These are phyloP conservation scores for Pyrenophora teres DNA, from an alignment of 2,329 filamentous ascomycete genomes.

Conservation along the genomic window DNA sequence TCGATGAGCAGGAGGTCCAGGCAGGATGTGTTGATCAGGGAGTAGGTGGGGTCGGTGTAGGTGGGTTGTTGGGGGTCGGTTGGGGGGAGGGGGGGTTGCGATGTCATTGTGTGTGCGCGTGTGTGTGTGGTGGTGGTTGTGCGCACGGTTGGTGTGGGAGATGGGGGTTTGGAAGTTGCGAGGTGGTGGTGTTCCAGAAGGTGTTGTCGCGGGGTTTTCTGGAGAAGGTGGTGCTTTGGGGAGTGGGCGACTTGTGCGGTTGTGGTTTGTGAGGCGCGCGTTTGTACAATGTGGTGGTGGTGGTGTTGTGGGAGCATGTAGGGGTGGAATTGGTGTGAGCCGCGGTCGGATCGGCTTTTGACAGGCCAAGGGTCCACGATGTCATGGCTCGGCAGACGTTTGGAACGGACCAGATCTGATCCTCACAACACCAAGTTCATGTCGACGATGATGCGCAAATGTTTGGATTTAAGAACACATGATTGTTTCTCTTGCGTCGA, in stretches of 20 bases:
- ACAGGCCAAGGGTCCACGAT: slow-evolving; percentile 13
- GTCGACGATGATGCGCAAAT: too few relatives aligned
- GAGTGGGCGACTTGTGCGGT: too few relatives aligned
- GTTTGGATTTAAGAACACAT: too few relatives aligned
- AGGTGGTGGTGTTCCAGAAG: too few relatives aligned
- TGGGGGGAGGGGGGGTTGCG: slow-evolving; percentile 12
- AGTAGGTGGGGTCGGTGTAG: slow-evolving; percentile 69
- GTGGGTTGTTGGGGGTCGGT: slow-evolving; percentile 41
- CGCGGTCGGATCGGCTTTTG: slow-evolving; percentile 15
- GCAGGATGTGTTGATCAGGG: slow-evolving; percentile 80
- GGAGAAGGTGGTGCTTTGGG: background rate
- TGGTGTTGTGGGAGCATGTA: background rate
- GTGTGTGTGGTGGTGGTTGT: background rate
- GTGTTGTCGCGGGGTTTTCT: too few relatives aligned
- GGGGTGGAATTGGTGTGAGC: slow-evolving; percentile 5
- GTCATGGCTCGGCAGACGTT: slow-evolving; percentile 13
- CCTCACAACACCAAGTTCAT: too few relatives aligned
- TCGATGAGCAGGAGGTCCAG: slow-evolving; percentile 96
- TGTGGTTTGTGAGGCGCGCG: background rate
- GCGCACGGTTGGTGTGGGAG: background rate
- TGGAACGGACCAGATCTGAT: too few relatives aligned
- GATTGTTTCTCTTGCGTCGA: too few relatives aligned
- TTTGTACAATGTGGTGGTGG: background rate
- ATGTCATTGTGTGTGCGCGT: background rate
- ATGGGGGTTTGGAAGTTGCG: too few relatives aligned